Evolutionary conservation across 169 alveolate species (phyloP).

Genomic region (Plasmodium gonderi): DNA sequence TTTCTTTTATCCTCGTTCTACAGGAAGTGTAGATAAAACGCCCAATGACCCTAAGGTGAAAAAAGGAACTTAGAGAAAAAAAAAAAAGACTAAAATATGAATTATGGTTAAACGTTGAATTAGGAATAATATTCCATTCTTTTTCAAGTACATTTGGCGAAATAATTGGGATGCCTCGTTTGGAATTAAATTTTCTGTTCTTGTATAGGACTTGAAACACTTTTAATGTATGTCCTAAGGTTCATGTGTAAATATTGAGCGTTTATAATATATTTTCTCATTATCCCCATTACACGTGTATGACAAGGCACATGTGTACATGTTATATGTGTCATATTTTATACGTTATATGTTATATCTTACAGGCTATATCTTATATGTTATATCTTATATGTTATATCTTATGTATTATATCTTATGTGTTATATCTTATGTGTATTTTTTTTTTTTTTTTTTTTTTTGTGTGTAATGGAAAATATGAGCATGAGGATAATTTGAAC

Average conservation of each 20-base stretch:
- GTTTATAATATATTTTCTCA: not conserved
- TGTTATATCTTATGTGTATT: too few relatives aligned
- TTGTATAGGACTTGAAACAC: not conserved
- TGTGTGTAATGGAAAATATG: slow-evolving; percentile 5
- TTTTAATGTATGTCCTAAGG: not conserved
- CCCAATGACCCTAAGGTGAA: slow-evolving; percentile 36
- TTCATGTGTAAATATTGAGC: not conserved
- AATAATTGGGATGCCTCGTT: not conserved
- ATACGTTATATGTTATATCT: too few relatives aligned
- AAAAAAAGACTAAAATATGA: not conserved
- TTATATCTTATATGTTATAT: too few relatives aligned
- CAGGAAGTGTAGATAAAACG: slow-evolving; percentile 44
- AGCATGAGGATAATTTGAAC: not conserved
- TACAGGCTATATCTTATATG: too few relatives aligned
- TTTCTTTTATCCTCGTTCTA: not conserved
- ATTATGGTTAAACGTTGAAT: not conserved
- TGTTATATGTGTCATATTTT: too few relatives aligned
- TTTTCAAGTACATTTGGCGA: not conserved
- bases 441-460: not conserved
- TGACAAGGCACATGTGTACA: not conserved
- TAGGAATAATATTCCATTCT: not conserved
- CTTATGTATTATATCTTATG: too few relatives aligned
- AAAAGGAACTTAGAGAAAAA: slow-evolving; percentile 26
- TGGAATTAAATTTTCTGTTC: not conserved
- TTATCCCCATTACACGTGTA: not conserved